phyloP scores from a whole-genome alignment of 2,329 filamentous ascomycete genomes.

The Pleomassaria siparia region DNA sequence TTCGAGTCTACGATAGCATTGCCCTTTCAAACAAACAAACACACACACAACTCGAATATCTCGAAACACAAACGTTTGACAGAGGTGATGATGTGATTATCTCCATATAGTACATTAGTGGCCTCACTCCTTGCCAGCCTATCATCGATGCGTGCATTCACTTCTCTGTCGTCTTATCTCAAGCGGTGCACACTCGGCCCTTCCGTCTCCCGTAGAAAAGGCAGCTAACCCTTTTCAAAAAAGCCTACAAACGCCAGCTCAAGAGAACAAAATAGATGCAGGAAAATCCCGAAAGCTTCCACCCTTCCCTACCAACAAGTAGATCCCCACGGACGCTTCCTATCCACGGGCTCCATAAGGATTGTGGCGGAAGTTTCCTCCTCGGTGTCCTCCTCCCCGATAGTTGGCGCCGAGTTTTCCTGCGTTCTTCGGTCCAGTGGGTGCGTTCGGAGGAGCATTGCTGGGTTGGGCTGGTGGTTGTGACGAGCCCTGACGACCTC shows the following conservation, averaged over 20 bases:
- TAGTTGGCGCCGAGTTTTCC: slow-evolving; percentile 91
- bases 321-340: neutral
- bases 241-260: neutral
- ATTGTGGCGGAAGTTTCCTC: slow-evolving; percentile 31
- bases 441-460: slow-evolving; percentile 72
- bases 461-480: slow-evolving; percentile 44
- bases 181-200: too few relatives aligned
- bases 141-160: too few relatives aligned
- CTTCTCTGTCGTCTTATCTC: too few relatives aligned
- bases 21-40: neutral
- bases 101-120: neutral
- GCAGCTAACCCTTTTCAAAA: neutral
- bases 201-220: neutral
- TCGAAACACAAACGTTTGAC: neutral
- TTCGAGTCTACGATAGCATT: too few relatives aligned
- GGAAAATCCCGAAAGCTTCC: neutral
- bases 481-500: slow-evolving; percentile 41
- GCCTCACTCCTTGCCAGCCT: neutral
- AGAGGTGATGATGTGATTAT: neutral
- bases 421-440: slow-evolving; percentile 94
- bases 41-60: neutral
- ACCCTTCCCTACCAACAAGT: neutral
- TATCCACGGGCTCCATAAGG: slow-evolving; percentile 26
- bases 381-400: slow-evolving; percentile 70
- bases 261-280: neutral